phyloP scores from a whole-genome alignment of 228 moss, liverwort and hornwort species.

The Sphagnum magellanicum region DNA sequence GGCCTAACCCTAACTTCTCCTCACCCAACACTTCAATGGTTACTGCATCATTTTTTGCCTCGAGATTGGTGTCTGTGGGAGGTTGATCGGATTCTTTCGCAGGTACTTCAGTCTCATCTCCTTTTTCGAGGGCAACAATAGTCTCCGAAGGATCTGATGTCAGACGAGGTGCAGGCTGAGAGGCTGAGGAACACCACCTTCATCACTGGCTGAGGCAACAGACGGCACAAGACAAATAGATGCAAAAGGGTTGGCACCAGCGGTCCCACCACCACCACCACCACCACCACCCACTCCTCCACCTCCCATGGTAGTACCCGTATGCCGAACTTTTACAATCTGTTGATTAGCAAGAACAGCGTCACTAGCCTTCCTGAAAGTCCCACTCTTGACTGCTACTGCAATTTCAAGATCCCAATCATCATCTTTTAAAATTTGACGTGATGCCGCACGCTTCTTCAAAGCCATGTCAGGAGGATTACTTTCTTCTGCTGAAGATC shows the following conservation, averaged over 20 bases:
- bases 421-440: constrained; percentile 88
- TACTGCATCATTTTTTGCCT: background rate
- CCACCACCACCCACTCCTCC: no score
- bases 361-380: constrained; percentile 77
- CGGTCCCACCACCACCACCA: background rate
- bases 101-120: constrained; percentile 6
- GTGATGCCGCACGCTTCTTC: constrained; percentile 76
- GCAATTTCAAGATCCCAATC: constrained; percentile 54
- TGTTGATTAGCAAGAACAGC: constrained; percentile 73
- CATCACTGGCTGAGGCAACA: no score
- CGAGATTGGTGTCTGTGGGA: background rate
- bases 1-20: constrained; percentile 10
- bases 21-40: constrained; percentile 10
- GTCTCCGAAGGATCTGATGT: constrained; percentile 10
- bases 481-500: constrained; percentile 31
- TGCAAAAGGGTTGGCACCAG: constrained; percentile 69
- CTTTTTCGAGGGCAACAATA: constrained; percentile 12
- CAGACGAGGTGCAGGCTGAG: no score
- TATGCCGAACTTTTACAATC: constrained; percentile 87
- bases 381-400: constrained; percentile 28
- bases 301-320: constrained; percentile 23
- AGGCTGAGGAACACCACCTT: no score
- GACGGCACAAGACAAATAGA: constrained; percentile 72
- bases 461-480: constrained; percentile 28
- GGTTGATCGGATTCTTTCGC: constrained; percentile 4